These are phyloP conservation scores for Colletotrichum sp. DNA, from an alignment of 2,329 filamentous ascomycete genomes.

Conservation along the genomic window DNA sequence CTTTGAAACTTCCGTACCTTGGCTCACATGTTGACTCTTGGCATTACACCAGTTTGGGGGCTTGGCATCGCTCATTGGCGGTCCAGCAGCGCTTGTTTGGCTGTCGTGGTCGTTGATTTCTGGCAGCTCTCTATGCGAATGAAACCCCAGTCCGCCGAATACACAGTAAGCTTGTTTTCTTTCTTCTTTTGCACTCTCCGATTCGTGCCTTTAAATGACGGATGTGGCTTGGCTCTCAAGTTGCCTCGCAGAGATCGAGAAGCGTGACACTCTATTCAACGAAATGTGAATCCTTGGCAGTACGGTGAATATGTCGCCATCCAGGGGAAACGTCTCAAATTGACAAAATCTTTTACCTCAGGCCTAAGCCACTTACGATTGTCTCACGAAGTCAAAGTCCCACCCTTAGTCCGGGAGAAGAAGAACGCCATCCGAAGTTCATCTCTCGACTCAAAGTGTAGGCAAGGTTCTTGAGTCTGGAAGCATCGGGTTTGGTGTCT, in stretches of 20 bases:
- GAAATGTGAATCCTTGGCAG: conserved; percentile 2
- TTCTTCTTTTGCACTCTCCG: neutral
- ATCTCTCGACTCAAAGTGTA: neutral
- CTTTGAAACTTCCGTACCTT: conserved; percentile 17
- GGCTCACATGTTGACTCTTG: conserved; percentile 8
- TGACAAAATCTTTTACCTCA: neutral
- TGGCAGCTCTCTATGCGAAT: neutral
- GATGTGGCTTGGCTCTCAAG: neutral
- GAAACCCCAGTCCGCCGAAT: neutral
- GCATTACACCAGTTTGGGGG: neutral
- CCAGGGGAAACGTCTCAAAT: conserved; percentile 9
- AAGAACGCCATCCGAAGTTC: neutral
- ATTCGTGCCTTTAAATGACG: neutral
- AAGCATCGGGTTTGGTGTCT: neutral
- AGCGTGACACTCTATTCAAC: neutral
- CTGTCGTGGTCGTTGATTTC: neutral
- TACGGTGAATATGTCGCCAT: neutral
- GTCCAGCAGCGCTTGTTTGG: neutral
- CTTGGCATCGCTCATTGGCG: neutral
- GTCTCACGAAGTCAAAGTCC: neutral
- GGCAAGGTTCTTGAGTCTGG: neutral
- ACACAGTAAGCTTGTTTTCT: neutral
- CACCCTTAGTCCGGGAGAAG: neutral
- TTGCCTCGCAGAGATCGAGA: neutral
- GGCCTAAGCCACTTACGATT: neutral